Evolutionary conservation across 169 alveolate species (phyloP).

Genomic region (Cryptosporidium meleagridis): DNA sequence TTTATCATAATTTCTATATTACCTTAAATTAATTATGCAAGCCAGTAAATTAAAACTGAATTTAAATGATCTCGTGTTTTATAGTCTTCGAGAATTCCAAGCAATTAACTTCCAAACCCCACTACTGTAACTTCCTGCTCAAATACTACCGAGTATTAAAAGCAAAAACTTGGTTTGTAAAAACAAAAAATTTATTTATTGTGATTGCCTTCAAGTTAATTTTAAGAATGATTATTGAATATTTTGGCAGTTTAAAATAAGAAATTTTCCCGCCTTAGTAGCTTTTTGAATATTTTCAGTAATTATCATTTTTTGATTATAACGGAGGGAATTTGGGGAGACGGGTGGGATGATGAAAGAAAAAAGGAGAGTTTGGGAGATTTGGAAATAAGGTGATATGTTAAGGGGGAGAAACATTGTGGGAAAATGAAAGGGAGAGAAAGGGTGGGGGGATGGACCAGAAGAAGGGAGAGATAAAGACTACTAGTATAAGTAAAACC

Average conservation of each 20-base stretch:
- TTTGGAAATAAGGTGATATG: background rate
- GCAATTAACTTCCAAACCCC: background rate
- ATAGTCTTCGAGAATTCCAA: background rate
- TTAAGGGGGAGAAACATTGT: background rate
- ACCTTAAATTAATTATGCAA: background rate
- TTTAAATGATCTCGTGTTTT: background rate
- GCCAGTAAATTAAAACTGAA: background rate
- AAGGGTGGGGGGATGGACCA: too few species aligned
- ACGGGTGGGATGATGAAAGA: background rate
- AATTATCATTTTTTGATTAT: background rate
- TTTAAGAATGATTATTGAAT: too few species aligned
- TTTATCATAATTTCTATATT: background rate
- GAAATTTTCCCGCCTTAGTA: background rate
- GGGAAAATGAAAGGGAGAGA: background rate
- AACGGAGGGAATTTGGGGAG: background rate
- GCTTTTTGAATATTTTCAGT: background rate
- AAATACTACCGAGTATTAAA: too few species aligned
- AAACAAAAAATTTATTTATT: background rate
- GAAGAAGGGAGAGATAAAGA: background rate
- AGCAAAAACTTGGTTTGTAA: too few species aligned
- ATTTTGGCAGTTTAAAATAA: background rate
- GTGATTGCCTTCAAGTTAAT: too few species aligned
- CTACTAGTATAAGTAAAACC: background rate
- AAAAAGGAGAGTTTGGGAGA: too few species aligned
- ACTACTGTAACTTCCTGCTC: background rate